Conservation (phyloP, 129 eudicot species). For the Rutidosis leptorrhynchoides region DNA sequence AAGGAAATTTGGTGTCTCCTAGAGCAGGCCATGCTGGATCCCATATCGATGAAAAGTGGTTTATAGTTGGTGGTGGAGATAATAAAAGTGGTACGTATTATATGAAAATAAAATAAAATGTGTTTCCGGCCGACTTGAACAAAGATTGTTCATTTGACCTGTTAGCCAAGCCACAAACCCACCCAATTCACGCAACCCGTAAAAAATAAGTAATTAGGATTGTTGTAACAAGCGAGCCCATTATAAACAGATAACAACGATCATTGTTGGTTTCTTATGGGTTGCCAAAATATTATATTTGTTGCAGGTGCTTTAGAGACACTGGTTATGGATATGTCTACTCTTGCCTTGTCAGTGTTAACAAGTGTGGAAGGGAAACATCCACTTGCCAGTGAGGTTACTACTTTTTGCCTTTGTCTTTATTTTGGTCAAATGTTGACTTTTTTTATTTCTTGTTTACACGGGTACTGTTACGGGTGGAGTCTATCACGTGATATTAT, state of each 20-base stretch:
- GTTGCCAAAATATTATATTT: slow-evolving; percentile 17
- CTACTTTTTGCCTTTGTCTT: slow-evolving; percentile 6
- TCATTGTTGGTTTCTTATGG: background rate
- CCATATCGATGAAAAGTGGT: slow-evolving; percentile 74
- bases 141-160: background rate
- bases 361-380: slow-evolving; percentile 65
- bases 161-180: background rate
- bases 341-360: slow-evolving; percentile 62
- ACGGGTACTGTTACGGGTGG: background rate
- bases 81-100: slow-evolving; percentile 60
- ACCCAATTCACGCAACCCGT: background rate
- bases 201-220: slow-evolving; percentile 6
- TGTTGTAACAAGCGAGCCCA: slow-evolving; percentile 8
- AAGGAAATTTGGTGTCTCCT: slow-evolving; percentile 75
- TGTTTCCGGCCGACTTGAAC: background rate
- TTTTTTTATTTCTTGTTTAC: background rate
- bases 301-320: slow-evolving; percentile 84
- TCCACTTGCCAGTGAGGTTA: slow-evolving; percentile 96
- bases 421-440: background rate
- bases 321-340: slow-evolving; percentile 71
- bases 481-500: too few relatives aligned
- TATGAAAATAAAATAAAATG: background rate
- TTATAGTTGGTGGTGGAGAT: slow-evolving; percentile 98
- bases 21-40: slow-evolving; percentile 96
- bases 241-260: background rate